These are phyloP conservation scores for Fagopyrum tataricum DNA, from an alignment of 148 eudicot genomes.

Conservation along the genomic window DNA sequence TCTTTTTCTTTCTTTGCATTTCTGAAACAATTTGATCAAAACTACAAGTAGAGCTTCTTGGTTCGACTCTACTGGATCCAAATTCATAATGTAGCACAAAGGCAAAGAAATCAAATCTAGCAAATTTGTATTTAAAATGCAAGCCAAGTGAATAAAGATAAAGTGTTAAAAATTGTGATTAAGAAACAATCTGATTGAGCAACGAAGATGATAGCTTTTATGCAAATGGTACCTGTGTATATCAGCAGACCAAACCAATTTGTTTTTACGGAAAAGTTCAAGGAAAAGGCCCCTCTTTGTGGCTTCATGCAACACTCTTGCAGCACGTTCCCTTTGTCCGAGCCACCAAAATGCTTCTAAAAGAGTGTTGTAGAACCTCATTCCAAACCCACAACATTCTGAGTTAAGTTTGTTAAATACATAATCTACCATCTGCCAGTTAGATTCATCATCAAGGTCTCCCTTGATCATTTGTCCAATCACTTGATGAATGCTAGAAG, in stretches of 20 bases:
- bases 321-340: conserved; percentile 87
- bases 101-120: too few species aligned
- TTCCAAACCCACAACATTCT: conserved; percentile 85
- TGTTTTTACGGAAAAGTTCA: conserved; percentile 67
- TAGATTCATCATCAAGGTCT: conserved; percentile 73
- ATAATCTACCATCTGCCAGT: conserved; percentile 97
- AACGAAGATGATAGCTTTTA: neutral
- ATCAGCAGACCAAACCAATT: conserved; percentile 83
- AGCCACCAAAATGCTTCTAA: conserved; percentile 93
- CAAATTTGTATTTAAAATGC: too few species aligned
- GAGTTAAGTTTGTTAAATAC: conserved; percentile 85
- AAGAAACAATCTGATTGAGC: neutral
- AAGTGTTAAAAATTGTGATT: too few species aligned
- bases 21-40: too few species aligned
- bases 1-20: too few species aligned
- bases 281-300: conserved; percentile 84
- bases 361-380: conserved; percentile 82
- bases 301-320: conserved; percentile 86
- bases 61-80: too few species aligned
- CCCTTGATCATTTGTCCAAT: conserved; percentile 91
- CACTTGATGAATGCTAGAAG: conserved; percentile 83
- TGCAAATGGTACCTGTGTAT: conserved; percentile 64
- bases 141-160: too few species aligned
- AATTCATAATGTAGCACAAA: too few species aligned
- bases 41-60: too few species aligned